These are phyloP conservation scores for Yamadazyma spencermartinsiae DNA, from an alignment of 1,139 yeast species.

Conservation along the genomic window DNA sequence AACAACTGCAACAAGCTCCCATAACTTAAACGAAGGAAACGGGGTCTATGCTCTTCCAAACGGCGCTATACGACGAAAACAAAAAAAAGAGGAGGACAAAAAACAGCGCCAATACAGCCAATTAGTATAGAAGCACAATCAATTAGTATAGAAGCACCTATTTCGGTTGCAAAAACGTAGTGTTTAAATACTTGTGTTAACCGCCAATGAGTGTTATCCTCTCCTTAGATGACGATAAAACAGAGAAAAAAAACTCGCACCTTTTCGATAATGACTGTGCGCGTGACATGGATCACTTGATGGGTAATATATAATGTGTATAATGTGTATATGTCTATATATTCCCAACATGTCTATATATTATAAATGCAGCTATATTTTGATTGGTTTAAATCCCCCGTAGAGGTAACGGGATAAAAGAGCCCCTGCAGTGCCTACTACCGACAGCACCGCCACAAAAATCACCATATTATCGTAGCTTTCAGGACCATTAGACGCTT, in stretches of 20 bases:
- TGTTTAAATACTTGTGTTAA: too few relatives aligned
- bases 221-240: background rate
- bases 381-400: slow-evolving; percentile 20
- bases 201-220: too few relatives aligned
- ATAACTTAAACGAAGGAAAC: slow-evolving; percentile 24
- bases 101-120: background rate
- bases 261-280: too few relatives aligned
- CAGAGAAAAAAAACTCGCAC: background rate
- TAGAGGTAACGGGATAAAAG: slow-evolving; percentile 26
- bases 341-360: background rate
- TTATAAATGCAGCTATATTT: slow-evolving; percentile 5
- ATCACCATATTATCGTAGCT: slow-evolving; percentile 30
- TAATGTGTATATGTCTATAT: background rate
- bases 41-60: too few relatives aligned
- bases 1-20: slow-evolving; percentile 73
- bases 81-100: background rate
- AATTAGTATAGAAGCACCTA: too few relatives aligned
- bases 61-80: too few relatives aligned
- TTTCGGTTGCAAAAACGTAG: too few relatives aligned
- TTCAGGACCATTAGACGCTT: slow-evolving; percentile 15
- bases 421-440: slow-evolving; percentile 28
- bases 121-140: too few relatives aligned
- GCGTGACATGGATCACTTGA: too few relatives aligned
- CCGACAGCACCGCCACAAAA: slow-evolving; percentile 26
- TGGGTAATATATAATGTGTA: too few relatives aligned